Evolutionary conservation across 1,284 basidiomycete genomes (phyloP), one percentile per base, ranked within the genome.

Genomic region (Ustilago tritici): DNA sequence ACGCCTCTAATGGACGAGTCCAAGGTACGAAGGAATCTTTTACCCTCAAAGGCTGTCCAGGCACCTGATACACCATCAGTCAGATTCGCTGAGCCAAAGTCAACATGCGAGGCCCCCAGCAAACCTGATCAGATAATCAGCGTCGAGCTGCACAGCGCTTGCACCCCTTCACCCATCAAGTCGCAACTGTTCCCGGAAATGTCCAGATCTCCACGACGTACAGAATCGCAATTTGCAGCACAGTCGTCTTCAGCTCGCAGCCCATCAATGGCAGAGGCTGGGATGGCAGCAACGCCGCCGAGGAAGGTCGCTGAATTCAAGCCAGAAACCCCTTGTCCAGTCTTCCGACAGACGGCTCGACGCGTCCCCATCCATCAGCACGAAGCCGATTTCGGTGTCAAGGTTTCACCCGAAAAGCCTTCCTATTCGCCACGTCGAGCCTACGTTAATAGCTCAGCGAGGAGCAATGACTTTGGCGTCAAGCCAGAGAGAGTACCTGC

Each of bases 351-450:
- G 40, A 76, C 74, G 2, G 74, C 74, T 35, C 58, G 69, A n/a
- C 74, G 74, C 12, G 74, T 76, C 3, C 74, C 74, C 4, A 60
- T 76, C 11, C 62, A 72, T 23, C 74, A 76, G 74, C 74, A 76
- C 50, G 74, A 76, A 43, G 74, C 69, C 31, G 74, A 76, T 9
- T 76, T 76, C 41, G 74, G 74, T n/a, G 74, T 76, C 56, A 76
- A 69, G 19, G 52, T 76, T 5, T 76, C 74, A 6, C 74, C 74
- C 4, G 69, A 68, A 17, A 71, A 62, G 34, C 64, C 59, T n/a
- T 66, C 60, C 23, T 66, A 66, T 10, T 76, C 74, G 31, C 74
- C 74, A 19, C 65, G 56, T 35, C 68, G 64, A 34, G 61, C 40
- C 1, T 69, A 76, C n/a, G 58, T 62, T 19, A 71, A 72, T 38